Evolutionary conservation across 768 basidiomycete species (phyloP).

Genomic region (Cubamyces lactineus): DNA sequence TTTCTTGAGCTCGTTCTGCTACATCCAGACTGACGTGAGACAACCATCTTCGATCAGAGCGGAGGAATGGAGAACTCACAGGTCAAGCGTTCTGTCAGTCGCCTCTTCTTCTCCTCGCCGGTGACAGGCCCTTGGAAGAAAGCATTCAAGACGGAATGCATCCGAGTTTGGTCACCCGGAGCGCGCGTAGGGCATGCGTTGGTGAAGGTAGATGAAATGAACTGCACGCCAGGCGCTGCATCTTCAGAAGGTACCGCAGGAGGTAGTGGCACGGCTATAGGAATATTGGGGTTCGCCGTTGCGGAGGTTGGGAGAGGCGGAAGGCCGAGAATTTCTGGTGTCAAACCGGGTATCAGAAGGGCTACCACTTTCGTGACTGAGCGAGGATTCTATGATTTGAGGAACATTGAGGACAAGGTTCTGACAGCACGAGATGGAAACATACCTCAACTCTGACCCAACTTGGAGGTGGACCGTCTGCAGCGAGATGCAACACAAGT

Average conservation of each 20-base stretch:
- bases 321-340: conserved; percentile 70
- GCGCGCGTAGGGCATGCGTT: conserved; percentile 94
- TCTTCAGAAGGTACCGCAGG: conserved; percentile 37
- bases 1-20: conserved; percentile 66
- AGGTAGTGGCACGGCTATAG: conserved; percentile 49
- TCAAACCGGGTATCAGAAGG: conserved; percentile 86
- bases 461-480: conserved; percentile 80
- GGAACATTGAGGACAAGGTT: neutral
- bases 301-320: conserved; percentile 73
- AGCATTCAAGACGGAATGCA: conserved; percentile 83
- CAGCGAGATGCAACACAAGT: conserved; percentile 77
- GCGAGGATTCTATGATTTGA: conserved; percentile 59
- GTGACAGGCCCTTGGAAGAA: conserved; percentile 85
- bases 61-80: conserved; percentile 36
- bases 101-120: conserved; percentile 75
- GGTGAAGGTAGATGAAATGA: conserved; percentile 79
- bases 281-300: conserved; percentile 57
- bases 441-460: conserved; percentile 87
- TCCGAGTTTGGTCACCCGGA: conserved; percentile 81
- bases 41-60: too few relatives aligned
- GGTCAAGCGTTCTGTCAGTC: conserved; percentile 48
- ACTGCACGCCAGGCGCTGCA: conserved; percentile 49
- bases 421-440: neutral
- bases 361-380: conserved; percentile 78
- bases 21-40: conserved; percentile 2